Base-by-base conservation (phyloP, 2,329 filamentous ascomycete species). In the Ceratocystis albifundus region DNA sequence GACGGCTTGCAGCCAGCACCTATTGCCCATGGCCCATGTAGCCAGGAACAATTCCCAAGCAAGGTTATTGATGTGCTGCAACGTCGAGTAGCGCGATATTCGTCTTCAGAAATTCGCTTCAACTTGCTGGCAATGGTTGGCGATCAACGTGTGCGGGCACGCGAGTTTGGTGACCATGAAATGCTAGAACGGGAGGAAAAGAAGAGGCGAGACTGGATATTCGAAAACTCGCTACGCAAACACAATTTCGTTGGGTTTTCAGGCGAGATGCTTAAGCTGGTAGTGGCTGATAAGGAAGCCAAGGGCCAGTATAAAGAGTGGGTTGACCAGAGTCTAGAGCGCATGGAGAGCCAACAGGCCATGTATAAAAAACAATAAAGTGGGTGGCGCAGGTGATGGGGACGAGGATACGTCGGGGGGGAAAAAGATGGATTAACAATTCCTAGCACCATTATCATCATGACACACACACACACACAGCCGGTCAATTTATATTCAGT, bases 241-340 rank as follows among this genome's bases (percentile, higher is more conserved):
- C 93, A 96, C 76, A 99, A 99, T 76, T 99, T 99, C 78, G 89
- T 99, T 0, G 93, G 91, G 0, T 96, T 99, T 72, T 88, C 93
- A 2, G 91, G 90, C 12, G 91, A 96, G 78, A 80, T 96, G 68
- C 78, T 96, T 71, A 95, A 94, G 79, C 88, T 86, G 0, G 93
- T 96, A 3, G 88, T 90, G n/a, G 80, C 77, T 70, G 75, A 78
- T 69, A 96, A 95, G 80, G 74, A 95, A 50, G 79, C 80, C 68
- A 81, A 87, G 69, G 87, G 85, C 0, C 79, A 84, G 0, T 77
- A 82, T 2, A 78, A 82, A 2, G 82, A 79, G 12, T 95, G 90
- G 89, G 77, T 94, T 17, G 82, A 84, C 65, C 85, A 88, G 67
- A 85, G 85, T 17, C 81, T 86, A 76, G 76, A 77, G 69, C 80